Evolutionary conservation across 1,284 basidiomycete genomes (phyloP).

Genomic region (Leccinum insolens): DNA sequence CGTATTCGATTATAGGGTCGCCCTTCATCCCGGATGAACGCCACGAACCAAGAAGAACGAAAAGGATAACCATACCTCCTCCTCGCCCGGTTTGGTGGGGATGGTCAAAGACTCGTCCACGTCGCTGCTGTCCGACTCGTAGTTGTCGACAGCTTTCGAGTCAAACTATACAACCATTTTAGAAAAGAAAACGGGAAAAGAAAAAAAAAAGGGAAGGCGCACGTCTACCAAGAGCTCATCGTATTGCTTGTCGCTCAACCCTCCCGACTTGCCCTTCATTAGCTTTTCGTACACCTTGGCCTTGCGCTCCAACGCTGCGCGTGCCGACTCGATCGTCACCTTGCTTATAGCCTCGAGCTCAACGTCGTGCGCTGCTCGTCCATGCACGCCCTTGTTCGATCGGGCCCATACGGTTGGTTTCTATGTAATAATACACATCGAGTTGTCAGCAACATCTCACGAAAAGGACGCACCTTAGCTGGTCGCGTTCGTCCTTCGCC

Average conservation of each 20-base stretch:
- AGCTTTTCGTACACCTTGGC: slow-evolving; percentile 84
- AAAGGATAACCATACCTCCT: slow-evolving; percentile 34
- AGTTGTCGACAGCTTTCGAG: slow-evolving; percentile 55
- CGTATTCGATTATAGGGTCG: slow-evolving; percentile 82
- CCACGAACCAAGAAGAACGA: not conserved
- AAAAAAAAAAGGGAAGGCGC: slow-evolving; percentile 36
- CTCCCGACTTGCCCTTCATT: slow-evolving; percentile 78
- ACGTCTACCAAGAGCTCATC: slow-evolving; percentile 84
- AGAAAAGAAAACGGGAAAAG: slow-evolving; percentile 11
- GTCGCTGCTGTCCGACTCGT: slow-evolving; percentile 72
- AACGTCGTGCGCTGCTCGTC: slow-evolving; percentile 62
- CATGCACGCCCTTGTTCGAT: slow-evolving; percentile 70
- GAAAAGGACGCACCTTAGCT: slow-evolving; percentile 54
- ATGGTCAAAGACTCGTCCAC: slow-evolving; percentile 71
- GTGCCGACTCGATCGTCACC: slow-evolving; percentile 70
- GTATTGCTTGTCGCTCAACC: slow-evolving; percentile 77
- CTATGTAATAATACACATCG: slow-evolving; percentile 37
- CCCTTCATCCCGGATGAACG: slow-evolving; percentile 40
- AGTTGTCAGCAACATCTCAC: not conserved
- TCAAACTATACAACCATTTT: slow-evolving; percentile 63
- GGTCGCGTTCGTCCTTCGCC: slow-evolving; percentile 58
- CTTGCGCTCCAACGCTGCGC: slow-evolving; percentile 75
- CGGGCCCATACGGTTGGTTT: slow-evolving; percentile 74
- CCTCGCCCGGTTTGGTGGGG: slow-evolving; percentile 43
- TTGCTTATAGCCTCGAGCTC: slow-evolving; percentile 67